Conservation (phyloP, 139 green algal species). For the Tetraselmis chui region DNA sequence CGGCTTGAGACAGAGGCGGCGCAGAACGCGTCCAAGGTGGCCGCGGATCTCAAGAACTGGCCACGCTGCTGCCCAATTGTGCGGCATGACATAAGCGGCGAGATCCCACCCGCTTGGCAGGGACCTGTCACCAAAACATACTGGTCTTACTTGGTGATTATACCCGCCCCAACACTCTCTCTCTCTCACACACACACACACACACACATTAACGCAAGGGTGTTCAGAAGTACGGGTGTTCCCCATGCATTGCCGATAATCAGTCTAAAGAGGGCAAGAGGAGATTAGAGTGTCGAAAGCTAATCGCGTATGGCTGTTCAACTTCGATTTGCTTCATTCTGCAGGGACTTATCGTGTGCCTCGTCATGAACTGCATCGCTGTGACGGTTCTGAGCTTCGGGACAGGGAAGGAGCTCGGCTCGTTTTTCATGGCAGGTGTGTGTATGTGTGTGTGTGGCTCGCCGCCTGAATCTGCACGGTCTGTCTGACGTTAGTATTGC, state of each 20-base stretch:
- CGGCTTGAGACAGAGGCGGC: constrained; percentile 23
- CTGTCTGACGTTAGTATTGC: constrained; percentile 21
- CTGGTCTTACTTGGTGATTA: constrained; percentile 9
- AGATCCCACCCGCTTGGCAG: constrained; percentile 8
- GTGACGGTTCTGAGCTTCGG: constrained; percentile 21
- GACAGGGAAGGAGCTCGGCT: constrained; percentile 14
- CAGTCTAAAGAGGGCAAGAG: no score
- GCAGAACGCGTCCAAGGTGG: neutral
- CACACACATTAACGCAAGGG: no score
- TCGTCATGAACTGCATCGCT: constrained; percentile 43
- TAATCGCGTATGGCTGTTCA: no score
- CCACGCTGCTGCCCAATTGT: constrained; percentile 40
- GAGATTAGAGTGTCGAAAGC: no score
- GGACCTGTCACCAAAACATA: neutral
- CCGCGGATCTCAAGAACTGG: constrained; percentile 46
- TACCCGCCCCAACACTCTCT: no score
- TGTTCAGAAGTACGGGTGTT: no score
- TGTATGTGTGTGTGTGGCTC: constrained; percentile 41
- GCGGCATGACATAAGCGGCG: constrained; percentile 48
- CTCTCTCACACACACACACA: no score
- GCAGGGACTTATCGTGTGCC: constrained; percentile 33
- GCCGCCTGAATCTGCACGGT: constrained; percentile 16
- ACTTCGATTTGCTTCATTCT: neutral
- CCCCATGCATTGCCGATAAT: no score
- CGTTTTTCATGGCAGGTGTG: constrained; percentile 34